These are phyloP conservation scores for Thelonectria discophora DNA, from an alignment of 2,329 filamentous ascomycete genomes.

Conservation along the genomic window DNA sequence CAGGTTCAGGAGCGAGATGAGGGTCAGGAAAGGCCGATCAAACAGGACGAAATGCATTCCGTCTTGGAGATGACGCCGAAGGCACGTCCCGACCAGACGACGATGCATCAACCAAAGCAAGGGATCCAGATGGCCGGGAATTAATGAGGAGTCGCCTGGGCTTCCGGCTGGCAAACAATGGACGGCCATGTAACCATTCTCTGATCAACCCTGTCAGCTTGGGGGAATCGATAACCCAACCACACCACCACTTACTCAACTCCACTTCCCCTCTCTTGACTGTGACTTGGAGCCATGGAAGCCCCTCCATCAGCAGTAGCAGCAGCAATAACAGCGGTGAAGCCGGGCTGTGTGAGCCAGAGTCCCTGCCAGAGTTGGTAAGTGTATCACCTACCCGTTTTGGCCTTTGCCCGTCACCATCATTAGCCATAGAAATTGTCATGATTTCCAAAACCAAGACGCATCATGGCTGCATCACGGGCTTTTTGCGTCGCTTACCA, in stretches of 20 bases:
- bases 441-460: background rate
- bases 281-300: background rate
- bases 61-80: background rate
- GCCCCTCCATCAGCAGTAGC: conserved; percentile 2
- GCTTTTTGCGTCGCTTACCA: background rate
- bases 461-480: background rate
- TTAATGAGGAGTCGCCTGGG: background rate
- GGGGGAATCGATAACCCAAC: background rate
- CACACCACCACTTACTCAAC: conserved; percentile 2
- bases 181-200: background rate
- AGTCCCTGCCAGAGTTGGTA: too few relatives aligned
- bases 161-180: background rate
- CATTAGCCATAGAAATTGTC: background rate
- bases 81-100: background rate
- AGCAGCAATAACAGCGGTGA: conserved; percentile 1
- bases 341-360: background rate
- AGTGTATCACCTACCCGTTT: background rate
- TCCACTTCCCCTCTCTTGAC: conserved; percentile 4
- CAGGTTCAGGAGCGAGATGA: background rate
- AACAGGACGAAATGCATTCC: background rate
- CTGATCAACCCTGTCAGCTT: background rate
- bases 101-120: too few relatives aligned
- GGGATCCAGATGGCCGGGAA: background rate
- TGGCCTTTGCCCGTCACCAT: background rate
- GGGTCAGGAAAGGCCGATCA: background rate